These are phyloP conservation scores for Helotiales sp. DNA, from an alignment of 2,329 filamentous ascomycete genomes.

Conservation along the genomic window DNA sequence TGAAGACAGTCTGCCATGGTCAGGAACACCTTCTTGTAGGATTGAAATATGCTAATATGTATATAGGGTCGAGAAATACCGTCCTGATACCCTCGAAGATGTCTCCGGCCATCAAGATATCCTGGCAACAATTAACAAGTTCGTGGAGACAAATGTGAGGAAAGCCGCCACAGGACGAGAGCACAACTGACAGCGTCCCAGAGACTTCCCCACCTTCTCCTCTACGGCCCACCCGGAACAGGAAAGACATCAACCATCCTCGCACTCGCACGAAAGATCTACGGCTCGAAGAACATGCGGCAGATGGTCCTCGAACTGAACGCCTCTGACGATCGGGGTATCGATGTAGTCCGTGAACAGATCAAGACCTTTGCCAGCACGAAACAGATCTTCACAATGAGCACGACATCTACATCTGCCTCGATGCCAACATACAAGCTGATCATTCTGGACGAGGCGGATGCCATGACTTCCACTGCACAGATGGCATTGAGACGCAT, in stretches of 20 bases:
- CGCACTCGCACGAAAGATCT: constrained; percentile 90
- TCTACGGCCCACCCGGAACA: constrained; percentile 95
- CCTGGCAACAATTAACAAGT: constrained; percentile 95
- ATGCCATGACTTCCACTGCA: constrained; percentile 98
- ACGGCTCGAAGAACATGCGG: constrained; percentile 87
- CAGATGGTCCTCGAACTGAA: constrained; percentile 99
- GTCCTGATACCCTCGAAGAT: constrained; percentile 85
- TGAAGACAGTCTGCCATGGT: constrained; percentile 94
- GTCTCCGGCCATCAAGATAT: constrained; percentile 98
- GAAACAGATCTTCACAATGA: constrained; percentile 87
- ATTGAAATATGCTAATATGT: constrained; percentile 31
- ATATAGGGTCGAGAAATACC: constrained; percentile 91
- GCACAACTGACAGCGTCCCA: constrained; percentile 39
- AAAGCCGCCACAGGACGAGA: background rate
- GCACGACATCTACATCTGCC: constrained; percentile 55
- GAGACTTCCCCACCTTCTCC: constrained; percentile 90
- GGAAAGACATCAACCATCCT: constrained; percentile 98
- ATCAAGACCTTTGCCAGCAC: constrained; percentile 99
- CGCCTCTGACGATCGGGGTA: constrained; percentile 94
- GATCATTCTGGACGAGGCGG: constrained; percentile 97
- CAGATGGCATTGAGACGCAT: constrained; percentile 97
- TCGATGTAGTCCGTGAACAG: constrained; percentile 96
- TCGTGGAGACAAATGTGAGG: constrained; percentile 83
- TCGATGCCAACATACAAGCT: constrained; percentile 83
- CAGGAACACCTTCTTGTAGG: constrained; percentile 29